These are phyloP conservation scores for Syzygium aromaticum DNA, from an alignment of 345 rosid species.

Conservation along the genomic window DNA sequence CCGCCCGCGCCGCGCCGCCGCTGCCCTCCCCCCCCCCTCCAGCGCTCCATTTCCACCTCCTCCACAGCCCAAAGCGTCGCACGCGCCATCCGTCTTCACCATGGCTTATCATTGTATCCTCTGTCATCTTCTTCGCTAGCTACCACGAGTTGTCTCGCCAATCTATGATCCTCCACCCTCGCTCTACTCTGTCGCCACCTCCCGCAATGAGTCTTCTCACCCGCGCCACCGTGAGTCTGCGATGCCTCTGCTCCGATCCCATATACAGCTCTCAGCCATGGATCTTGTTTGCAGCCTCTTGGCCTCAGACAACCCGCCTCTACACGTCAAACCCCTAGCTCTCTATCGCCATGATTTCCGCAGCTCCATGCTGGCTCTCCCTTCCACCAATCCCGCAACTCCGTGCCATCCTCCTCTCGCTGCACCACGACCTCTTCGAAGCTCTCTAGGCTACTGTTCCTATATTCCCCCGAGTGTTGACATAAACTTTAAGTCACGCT, in stretches of 20 bases:
- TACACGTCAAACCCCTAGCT: not conserved
- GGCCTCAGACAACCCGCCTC: not conserved
- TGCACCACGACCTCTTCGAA: not conserved
- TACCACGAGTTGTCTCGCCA: not conserved
- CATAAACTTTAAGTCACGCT: not conserved
- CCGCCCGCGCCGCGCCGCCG: too few relatives aligned
- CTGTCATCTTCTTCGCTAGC: not conserved
- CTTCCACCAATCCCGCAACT: not conserved
- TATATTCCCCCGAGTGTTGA: not conserved
- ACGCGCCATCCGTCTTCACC: not conserved
- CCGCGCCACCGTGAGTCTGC: not conserved
- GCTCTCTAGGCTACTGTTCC: not conserved
- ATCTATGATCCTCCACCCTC: not conserved
- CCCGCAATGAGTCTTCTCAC: not conserved
- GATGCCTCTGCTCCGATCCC: accelerated
- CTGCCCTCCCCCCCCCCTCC: too few relatives aligned
- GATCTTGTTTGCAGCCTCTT: not conserved
- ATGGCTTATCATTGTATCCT: not conserved
- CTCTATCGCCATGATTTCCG: not conserved
- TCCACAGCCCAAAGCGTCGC: not conserved
- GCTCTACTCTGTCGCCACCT: not conserved
- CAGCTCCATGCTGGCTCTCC: not conserved
- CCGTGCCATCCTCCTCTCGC: not conserved
- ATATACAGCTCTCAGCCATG: not conserved
- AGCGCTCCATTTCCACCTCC: not conserved